phyloP scores from a whole-genome alignment of 352 stramenopile genomes.

The Phytophthora europaea region DNA sequence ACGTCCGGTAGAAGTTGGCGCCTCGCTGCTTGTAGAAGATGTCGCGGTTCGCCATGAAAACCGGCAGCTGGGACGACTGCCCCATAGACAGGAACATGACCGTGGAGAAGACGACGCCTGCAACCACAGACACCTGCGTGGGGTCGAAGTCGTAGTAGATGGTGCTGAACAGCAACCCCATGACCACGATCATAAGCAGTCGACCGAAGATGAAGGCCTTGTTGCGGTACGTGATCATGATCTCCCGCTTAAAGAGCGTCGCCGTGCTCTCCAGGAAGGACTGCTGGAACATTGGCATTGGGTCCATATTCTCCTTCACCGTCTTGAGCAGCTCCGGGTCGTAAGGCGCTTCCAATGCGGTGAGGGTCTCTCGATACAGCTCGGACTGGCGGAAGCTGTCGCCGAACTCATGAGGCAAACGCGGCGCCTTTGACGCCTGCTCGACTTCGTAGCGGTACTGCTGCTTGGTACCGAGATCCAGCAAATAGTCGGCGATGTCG shows the following conservation, averaged over 20 bases:
- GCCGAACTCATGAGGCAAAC: slow-evolving; percentile 22
- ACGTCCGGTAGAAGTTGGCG: slow-evolving; percentile 69
- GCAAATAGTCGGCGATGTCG: slow-evolving; percentile 39
- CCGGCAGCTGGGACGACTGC: slow-evolving; percentile 23
- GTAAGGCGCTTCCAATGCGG: slow-evolving; percentile 39
- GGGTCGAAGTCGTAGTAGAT: slow-evolving; percentile 57
- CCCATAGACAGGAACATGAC: slow-evolving; percentile 84
- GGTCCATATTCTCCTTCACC: slow-evolving; percentile 22
- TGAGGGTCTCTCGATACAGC: slow-evolving; percentile 40
- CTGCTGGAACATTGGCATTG: slow-evolving; percentile 44
- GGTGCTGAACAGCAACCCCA: slow-evolving; percentile 54
- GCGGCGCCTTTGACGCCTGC: slow-evolving; percentile 7
- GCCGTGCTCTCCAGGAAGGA: slow-evolving; percentile 43
- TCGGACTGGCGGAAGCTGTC: slow-evolving; percentile 44
- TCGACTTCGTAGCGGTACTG: slow-evolving; percentile 33
- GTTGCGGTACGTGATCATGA: slow-evolving; percentile 71
- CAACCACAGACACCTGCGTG: slow-evolving; percentile 46
- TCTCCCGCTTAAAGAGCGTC: slow-evolving; percentile 52
- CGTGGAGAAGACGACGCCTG: slow-evolving; percentile 78
- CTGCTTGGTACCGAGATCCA: slow-evolving; percentile 34
- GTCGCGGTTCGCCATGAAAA: slow-evolving; percentile 34
- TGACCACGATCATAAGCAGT: slow-evolving; percentile 50
- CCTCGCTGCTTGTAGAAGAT: slow-evolving; percentile 88
- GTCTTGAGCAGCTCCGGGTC: slow-evolving; percentile 23
- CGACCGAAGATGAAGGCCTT: slow-evolving; percentile 47